phyloP scores from a whole-genome alignment of 2,329 filamentous ascomycete genomes.

The Rutstroemia sydowiana region DNA sequence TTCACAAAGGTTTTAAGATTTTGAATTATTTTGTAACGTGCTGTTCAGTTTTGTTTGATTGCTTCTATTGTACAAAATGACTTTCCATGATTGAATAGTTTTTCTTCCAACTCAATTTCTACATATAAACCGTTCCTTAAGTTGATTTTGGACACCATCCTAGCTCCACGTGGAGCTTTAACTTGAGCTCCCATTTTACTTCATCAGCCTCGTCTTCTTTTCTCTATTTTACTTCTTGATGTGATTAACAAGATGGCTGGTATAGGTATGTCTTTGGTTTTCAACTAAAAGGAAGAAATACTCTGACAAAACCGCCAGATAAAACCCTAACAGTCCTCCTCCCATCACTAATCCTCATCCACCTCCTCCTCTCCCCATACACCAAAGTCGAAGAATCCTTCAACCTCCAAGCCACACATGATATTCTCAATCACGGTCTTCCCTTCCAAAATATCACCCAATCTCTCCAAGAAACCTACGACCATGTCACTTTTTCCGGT shows the following conservation, averaged over 20 bases:
- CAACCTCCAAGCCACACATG: constrained; percentile 89
- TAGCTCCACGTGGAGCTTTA: not conserved
- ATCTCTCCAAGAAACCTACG: constrained; percentile 60
- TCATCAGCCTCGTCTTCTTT: not conserved
- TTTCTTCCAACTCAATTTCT: no score
- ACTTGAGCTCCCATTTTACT: not conserved
- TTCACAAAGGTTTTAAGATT: not conserved
- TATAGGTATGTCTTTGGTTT: constrained; percentile 15
- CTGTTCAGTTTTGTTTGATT: no score
- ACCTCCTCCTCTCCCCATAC: constrained; percentile 72
- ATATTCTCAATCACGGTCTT: constrained; percentile 75
- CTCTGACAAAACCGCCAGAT: constrained; percentile 32
- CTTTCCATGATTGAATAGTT: no score
- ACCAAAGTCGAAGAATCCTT: constrained; percentile 99
- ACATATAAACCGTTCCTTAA: not conserved
- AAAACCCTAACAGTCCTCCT: constrained; percentile 46
- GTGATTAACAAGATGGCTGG: constrained; percentile 21
- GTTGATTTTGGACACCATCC: not conserved
- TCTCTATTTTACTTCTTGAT: no score
- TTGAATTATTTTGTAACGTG: not conserved
- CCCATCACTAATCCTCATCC: constrained; percentile 56
- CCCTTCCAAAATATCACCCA: constrained; percentile 48
- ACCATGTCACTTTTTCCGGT: constrained; percentile 86
- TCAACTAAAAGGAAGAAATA: not conserved
- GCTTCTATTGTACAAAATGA: no score